phyloP scores from a whole-genome alignment of 2,329 filamentous ascomycete genomes.

The Colletotrichum godetiae region DNA sequence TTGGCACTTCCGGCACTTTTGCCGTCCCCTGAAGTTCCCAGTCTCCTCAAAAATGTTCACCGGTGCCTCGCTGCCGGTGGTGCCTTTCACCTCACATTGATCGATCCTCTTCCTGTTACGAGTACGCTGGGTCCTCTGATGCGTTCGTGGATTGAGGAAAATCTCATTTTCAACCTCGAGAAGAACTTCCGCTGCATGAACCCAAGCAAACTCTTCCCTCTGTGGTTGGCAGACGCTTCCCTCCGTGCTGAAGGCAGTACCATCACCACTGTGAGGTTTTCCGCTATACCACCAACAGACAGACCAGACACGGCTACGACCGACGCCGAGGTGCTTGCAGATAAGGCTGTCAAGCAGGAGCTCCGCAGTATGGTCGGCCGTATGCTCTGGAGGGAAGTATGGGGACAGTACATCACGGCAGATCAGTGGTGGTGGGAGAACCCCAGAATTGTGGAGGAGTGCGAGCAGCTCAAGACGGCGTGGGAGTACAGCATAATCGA shows the following conservation, averaged over 20 bases:
- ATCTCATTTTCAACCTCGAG: conserved; percentile 70
- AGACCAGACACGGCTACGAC: conserved; percentile 38
- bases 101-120: conserved; percentile 70
- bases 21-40: conserved; percentile 66
- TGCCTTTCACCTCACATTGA: conserved; percentile 67
- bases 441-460: conserved; percentile 64
- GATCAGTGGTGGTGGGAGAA: conserved; percentile 74
- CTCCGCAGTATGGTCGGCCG: conserved; percentile 64
- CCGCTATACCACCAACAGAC: conserved; percentile 52
- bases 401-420: conserved; percentile 63
- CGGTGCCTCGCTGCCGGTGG: conserved; percentile 66
- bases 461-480: conserved; percentile 61
- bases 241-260: conserved; percentile 61
- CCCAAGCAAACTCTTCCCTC: conserved; percentile 67
- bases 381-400: conserved; percentile 71
- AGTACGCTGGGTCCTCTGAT: conserved; percentile 67
- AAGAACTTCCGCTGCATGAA: conserved; percentile 68
- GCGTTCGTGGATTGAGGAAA: conserved; percentile 70
- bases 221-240: conserved; percentile 67
- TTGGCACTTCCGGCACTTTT: conserved; percentile 68
- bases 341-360: conserved; percentile 53
- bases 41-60: conserved; percentile 66
- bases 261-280: conserved; percentile 60
- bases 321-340: conserved; percentile 38
- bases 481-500: conserved; percentile 71